Conservation (phyloP, 2,329 filamentous ascomycete species). For the Tolypocladium nubicola region DNA sequence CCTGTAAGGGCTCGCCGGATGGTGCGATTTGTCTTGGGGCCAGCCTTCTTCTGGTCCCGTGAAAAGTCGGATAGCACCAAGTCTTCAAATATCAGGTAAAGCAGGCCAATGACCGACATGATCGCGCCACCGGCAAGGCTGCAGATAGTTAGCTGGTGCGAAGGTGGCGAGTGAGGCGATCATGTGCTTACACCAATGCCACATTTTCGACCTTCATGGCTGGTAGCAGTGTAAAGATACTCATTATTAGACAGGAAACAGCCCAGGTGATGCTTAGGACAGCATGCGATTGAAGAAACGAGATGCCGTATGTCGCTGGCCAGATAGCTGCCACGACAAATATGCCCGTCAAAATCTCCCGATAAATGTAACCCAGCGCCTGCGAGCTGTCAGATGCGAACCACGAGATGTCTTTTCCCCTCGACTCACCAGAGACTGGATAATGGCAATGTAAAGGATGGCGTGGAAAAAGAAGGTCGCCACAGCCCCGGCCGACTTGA, state of each 20-base stretch:
- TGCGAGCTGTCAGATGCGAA: slow-evolving; percentile 21
- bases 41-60: slow-evolving; percentile 5
- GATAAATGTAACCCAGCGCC: slow-evolving; percentile 86
- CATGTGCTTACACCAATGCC: slow-evolving; percentile 53
- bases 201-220: slow-evolving; percentile 77
- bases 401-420: not conserved
- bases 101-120: slow-evolving; percentile 65
- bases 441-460: slow-evolving; percentile 58
- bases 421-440: slow-evolving; percentile 62
- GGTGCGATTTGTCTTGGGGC: slow-evolving; percentile 20
- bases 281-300: slow-evolving; percentile 59
- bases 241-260: slow-evolving; percentile 71
- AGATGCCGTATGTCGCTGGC: slow-evolving; percentile 63
- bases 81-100: slow-evolving; percentile 76
- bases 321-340: slow-evolving; percentile 70
- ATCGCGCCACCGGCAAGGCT: slow-evolving; percentile 65
- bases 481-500: slow-evolving; percentile 48
- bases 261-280: slow-evolving; percentile 62
- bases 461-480: slow-evolving; percentile 52
- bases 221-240: slow-evolving; percentile 78
- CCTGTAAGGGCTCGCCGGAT: slow-evolving; percentile 53
- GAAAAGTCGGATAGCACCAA: slow-evolving; percentile 37
- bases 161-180: not conserved
- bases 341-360: slow-evolving; percentile 74
- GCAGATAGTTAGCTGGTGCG: slow-evolving; percentile 5